Base-by-base conservation (phyloP, 2,329 filamentous ascomycete genomes). In the Elsinoe fawcettii region DNA sequence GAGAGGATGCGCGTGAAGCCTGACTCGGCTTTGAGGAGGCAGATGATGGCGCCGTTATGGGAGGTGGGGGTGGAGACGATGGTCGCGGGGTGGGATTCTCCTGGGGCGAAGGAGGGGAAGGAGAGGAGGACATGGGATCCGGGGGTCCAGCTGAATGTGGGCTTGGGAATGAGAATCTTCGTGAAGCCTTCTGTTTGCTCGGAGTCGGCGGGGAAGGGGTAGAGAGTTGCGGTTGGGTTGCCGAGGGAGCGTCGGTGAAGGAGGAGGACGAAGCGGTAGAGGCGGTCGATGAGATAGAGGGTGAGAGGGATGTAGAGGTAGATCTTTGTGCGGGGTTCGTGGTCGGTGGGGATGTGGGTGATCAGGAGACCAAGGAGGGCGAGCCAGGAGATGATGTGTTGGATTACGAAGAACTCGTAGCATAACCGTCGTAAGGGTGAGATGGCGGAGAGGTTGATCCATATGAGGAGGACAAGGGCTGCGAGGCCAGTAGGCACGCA, bases 331-430 rank as follows among this genome's bases (percentile, higher is more conserved):
- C 49, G 49, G 32, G 49, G 49, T 25, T 53, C 49, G 4, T 36
- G 12, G 1, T 66, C 69, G 20, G 64, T 62, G 2, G 68, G 69
- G 4, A 71, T 55, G 54, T 71, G 69, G 51, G 65, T 63, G 61
- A 69, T 66, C 36, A 72, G 60, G 3, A 70, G 65, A 22, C 70
- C 62, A 36, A 72, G 66, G 58, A 73, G 66, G 14, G 67, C 66
- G 57, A 74, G 61, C 60, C 71, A 72, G 11, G 70, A 70, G 54
- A 73, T 60, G 34, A 74, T 64, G 58, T 73, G 67, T 55, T 71
- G 62, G 25, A 69, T 58, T 41, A 72, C 60, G 57, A 70, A 68
- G 56, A 67, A 63, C 55, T 67, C 64, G 32, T 66, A 66, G 5
- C 59, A 63, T 20, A 62, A 60, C 25, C 60, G 58, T n/a, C 65